A percentile compares a stretch with the other conserved stretches of the same genome.
These are phyloP conservation scores for Phytopythium montanum DNA, from an alignment of 352 stramenopile species.

Conservation along the genomic window DNA sequence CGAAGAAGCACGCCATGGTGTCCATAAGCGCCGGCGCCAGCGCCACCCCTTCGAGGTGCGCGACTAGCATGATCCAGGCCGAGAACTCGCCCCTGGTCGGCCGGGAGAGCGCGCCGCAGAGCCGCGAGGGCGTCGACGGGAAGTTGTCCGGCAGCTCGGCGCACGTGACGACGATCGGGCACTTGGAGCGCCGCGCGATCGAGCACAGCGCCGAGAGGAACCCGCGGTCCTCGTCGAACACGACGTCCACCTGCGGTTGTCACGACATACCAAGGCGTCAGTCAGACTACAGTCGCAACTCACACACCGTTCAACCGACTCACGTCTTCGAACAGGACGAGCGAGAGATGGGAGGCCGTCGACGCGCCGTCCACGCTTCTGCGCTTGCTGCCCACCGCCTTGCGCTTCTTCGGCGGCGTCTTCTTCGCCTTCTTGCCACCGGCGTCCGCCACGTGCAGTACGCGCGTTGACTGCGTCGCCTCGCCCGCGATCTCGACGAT, in stretches of 20 bases:
- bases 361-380: conserved; percentile 31
- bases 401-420: conserved; percentile 33
- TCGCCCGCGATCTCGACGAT: conserved; percentile 78
- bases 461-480: conserved; percentile 77
- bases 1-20: conserved; percentile 47
- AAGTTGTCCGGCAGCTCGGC: conserved; percentile 55
- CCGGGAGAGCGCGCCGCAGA: conserved; percentile 33
- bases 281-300: neutral
- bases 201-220: conserved; percentile 65
- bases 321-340: conserved; percentile 85
- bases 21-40: conserved; percentile 30
- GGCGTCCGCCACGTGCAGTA: conserved; percentile 41
- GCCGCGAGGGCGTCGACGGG: conserved; percentile 35
- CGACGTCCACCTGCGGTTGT: conserved; percentile 40
- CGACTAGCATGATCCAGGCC: conserved; percentile 60
- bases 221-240: conserved; percentile 82
- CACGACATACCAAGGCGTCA: neutral
- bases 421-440: conserved; percentile 34
- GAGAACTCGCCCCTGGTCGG: conserved; percentile 59
- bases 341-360: conserved; percentile 43
- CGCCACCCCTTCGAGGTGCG: conserved; percentile 47
- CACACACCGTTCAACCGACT: neutral
- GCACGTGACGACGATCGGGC: conserved; percentile 76
- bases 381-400: conserved; percentile 23
- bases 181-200: conserved; percentile 82